Conservation (phyloP, 2,329 filamentous ascomycete genomes). For the Aureobasidium sp. region DNA sequence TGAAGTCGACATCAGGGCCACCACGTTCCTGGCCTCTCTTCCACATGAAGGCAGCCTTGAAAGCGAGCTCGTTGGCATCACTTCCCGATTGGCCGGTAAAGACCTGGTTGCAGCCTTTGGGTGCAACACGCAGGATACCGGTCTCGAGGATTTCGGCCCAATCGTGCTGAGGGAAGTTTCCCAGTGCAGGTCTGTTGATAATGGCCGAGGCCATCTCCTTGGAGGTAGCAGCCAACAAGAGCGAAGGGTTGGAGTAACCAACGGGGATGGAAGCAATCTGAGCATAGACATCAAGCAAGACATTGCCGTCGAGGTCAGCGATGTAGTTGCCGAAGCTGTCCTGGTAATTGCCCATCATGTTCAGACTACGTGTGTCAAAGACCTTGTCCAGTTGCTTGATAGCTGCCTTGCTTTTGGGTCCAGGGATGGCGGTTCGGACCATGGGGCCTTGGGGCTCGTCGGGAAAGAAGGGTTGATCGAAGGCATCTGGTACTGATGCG, state of each 20-base stretch:
- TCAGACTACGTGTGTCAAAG: constrained; percentile 76
- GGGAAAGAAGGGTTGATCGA: constrained; percentile 47
- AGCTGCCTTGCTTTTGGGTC: constrained; percentile 61
- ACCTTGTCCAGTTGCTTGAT: constrained; percentile 64
- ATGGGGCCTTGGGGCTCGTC: constrained; percentile 48
- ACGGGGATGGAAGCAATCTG: constrained; percentile 87
- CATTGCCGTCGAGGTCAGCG: constrained; percentile 60
- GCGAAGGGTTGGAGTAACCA: constrained; percentile 78
- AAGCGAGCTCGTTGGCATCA: constrained; percentile 85
- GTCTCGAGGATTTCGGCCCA: constrained; percentile 71
- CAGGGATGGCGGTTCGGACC: constrained; percentile 57
- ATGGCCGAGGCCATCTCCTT: constrained; percentile 70
- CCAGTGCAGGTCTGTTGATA: constrained; percentile 79
- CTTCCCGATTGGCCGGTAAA: constrained; percentile 83
- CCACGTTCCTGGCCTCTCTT: constrained; percentile 71
- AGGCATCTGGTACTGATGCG: constrained; percentile 13
- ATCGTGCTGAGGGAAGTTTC: constrained; percentile 78
- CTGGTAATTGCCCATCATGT: constrained; percentile 67
- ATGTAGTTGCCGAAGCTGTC: constrained; percentile 73
- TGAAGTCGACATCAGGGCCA: constrained; percentile 68
- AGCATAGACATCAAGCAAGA: constrained; percentile 69
- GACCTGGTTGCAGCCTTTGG: constrained; percentile 74
- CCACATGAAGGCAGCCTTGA: constrained; percentile 92
- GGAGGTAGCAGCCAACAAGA: constrained; percentile 60
- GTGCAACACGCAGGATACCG: constrained; percentile 71